These are phyloP conservation scores for Fusarium piperis DNA, from an alignment of 2,329 filamentous ascomycete genomes.

Conservation along the genomic window DNA sequence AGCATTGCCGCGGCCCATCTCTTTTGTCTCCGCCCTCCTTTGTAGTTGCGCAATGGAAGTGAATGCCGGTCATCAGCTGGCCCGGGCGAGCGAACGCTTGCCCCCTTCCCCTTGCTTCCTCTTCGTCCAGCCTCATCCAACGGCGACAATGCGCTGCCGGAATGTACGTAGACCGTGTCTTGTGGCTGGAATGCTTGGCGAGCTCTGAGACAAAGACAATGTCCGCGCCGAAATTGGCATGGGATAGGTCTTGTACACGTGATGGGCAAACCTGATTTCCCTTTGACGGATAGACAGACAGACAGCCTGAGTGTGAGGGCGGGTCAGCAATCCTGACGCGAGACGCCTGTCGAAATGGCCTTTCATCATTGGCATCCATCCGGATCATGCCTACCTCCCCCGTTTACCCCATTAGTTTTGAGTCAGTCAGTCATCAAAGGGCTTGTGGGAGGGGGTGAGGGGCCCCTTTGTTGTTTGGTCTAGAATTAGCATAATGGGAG, in stretches of 20 bases:
- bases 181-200: constrained; percentile 46
- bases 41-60: background rate
- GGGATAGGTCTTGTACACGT: constrained; percentile 35
- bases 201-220: constrained; percentile 51
- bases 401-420: background rate
- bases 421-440: constrained; percentile 23
- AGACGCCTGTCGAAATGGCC: constrained; percentile 25
- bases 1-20: constrained; percentile 1
- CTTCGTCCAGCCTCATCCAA: constrained; percentile 44
- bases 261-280: constrained; percentile 26
- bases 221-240: constrained; percentile 39
- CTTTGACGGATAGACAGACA: background rate
- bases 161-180: constrained; percentile 28
- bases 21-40: constrained; percentile 14
- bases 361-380: background rate
- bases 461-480: constrained; percentile 29
- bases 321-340: constrained; percentile 12
- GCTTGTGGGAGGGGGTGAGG: constrained; percentile 21
- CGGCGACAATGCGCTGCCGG: constrained; percentile 48
- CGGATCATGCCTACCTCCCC: background rate
- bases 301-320: background rate
- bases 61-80: constrained; percentile 27
- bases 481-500: constrained; percentile 23
- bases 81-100: constrained; percentile 21
- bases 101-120: background rate